These are phyloP conservation scores for Cyclotella cryptica DNA, from an alignment of 108 stramenopile species.

Conservation along the genomic window DNA sequence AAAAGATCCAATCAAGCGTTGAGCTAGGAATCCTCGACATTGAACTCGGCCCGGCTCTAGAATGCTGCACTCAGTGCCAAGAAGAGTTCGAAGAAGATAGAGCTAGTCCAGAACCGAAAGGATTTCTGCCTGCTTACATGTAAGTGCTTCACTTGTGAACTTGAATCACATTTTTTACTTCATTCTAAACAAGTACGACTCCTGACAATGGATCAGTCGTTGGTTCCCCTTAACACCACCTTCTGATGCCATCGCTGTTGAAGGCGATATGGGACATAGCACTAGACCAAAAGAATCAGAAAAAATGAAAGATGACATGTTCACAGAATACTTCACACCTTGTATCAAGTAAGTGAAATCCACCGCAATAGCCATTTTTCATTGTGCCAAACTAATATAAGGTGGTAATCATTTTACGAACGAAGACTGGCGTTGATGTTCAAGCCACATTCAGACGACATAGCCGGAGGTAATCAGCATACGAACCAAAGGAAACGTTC, in stretches of 20 bases:
- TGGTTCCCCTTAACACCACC: conserved; percentile 87
- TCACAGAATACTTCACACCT: conserved; percentile 70
- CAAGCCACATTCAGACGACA: conserved; percentile 25
- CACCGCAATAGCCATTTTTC: conserved; percentile 26
- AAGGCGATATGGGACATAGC: conserved; percentile 81
- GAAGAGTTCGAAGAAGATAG: conserved; percentile 34
- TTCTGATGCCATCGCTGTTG: conserved; percentile 60
- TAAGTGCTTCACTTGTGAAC: neutral
- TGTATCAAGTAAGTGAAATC: conserved; percentile 71
- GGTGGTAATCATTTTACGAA: too few species aligned
- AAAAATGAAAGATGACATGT: conserved; percentile 66
- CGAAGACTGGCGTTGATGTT: conserved; percentile 55
- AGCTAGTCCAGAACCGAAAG: neutral
- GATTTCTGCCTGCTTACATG: conserved; percentile 51
- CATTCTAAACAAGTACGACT: neutral
- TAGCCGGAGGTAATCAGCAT: conserved; percentile 1
- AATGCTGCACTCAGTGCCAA: conserved; percentile 66
- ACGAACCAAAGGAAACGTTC: conserved; percentile 8
- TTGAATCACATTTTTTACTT: neutral
- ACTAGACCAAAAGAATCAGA: conserved; percentile 69
- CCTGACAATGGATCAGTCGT: conserved; percentile 19
- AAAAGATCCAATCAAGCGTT: conserved; percentile 64
- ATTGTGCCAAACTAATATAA: too few species aligned
- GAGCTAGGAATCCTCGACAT: conserved; percentile 84
- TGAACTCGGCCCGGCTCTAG: conserved; percentile 72